Conservation (phyloP, 2,329 filamentous ascomycete species). For the Colletotrichum sp. region DNA sequence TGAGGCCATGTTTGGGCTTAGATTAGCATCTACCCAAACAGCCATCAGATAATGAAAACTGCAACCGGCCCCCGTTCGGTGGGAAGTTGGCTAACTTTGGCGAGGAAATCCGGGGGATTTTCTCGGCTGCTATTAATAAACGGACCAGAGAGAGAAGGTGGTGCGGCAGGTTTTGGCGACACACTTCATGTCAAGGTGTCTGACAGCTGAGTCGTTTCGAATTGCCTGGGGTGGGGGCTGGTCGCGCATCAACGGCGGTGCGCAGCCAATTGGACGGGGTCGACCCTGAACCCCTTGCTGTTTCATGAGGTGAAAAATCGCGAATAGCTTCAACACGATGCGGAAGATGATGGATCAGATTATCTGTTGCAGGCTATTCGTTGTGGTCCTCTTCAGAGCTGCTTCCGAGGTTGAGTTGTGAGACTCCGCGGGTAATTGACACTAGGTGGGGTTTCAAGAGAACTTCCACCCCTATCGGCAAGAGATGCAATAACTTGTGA, state of each 20-base stretch:
- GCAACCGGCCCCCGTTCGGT: not conserved
- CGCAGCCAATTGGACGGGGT: not conserved
- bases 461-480: not conserved
- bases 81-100: not conserved
- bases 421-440: not conserved
- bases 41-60: not conserved
- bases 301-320: not conserved
- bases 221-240: not conserved
- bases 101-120: not conserved
- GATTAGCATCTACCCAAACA: not conserved
- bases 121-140: conserved; percentile 1
- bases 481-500: not conserved
- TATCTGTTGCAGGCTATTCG: not conserved
- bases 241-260: not conserved
- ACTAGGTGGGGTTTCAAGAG: not conserved
- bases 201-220: conserved; percentile 1
- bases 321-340: not conserved
- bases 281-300: not conserved
- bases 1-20: conserved; percentile 10
- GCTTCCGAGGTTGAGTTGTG: not conserved
- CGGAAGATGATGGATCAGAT: not conserved
- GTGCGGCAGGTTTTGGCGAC: conserved; percentile 4
- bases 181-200: not conserved
- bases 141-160: not conserved
- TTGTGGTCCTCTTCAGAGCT: not conserved